A percentile compares a stretch with the other conserved stretches of the same genome.
phyloP scores from a whole-genome alignment of 2,329 filamentous ascomycete species.

The Stachybotrys chlorohalonatus region DNA sequence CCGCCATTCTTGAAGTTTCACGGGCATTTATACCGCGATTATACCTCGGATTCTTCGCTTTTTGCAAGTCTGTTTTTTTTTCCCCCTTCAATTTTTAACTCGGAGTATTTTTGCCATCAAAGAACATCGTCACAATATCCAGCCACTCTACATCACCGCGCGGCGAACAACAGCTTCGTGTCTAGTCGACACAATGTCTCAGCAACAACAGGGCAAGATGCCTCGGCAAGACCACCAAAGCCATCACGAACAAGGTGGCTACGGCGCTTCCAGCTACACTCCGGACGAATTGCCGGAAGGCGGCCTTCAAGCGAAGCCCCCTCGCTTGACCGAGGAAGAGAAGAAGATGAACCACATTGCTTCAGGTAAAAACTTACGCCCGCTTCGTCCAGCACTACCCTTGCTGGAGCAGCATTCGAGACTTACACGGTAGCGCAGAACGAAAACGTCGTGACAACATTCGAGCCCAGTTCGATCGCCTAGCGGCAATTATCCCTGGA shows the following conservation, averaged over 20 bases:
- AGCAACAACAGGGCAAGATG: no score
- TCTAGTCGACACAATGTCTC: no score
- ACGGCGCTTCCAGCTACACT: background rate
- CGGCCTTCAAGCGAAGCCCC: slow-evolving; percentile 34
- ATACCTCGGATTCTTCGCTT: no score
- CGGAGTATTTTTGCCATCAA: no score
- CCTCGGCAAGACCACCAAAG: background rate
- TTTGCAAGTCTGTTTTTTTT: no score
- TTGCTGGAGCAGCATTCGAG: background rate
- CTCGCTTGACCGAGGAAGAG: slow-evolving; percentile 40
- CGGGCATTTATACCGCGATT: no score
- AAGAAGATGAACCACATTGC: slow-evolving; percentile 49
- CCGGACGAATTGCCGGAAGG: background rate
- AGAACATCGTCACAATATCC: no score
- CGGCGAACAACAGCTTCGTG: no score
- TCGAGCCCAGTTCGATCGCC: slow-evolving; percentile 71
- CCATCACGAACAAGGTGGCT: background rate
- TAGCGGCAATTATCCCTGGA: slow-evolving; percentile 73
- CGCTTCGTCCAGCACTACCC: background rate
- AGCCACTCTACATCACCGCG: no score
- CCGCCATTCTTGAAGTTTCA: no score
- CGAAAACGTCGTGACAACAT: slow-evolving; percentile 52
- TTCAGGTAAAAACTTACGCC: slow-evolving; percentile 29
- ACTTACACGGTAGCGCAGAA: slow-evolving; percentile 16
- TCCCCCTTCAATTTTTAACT: no score